Evolutionary conservation across 2,329 filamentous ascomycete genomes (phyloP).

Genomic region (Calonectria pseudoreteaudii): DNA sequence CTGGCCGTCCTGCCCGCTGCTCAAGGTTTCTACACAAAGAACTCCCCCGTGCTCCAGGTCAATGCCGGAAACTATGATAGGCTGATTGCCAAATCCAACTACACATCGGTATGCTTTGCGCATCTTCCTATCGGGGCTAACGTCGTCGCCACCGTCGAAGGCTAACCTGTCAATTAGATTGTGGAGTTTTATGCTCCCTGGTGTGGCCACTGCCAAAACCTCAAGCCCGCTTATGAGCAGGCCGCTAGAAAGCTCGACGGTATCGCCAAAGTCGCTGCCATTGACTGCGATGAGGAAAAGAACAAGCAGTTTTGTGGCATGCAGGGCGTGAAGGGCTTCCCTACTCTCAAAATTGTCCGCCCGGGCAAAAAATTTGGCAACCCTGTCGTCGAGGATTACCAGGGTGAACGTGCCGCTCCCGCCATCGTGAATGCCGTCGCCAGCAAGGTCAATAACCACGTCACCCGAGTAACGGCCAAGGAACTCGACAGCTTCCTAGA

Average conservation of each 20-base stretch:
- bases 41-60: slow-evolving; percentile 87
- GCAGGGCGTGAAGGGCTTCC: slow-evolving; percentile 94
- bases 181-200: slow-evolving; percentile 95
- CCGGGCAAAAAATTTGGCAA: slow-evolving; percentile 84
- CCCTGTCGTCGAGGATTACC: slow-evolving; percentile 90
- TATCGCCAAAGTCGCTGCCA: slow-evolving; percentile 91
- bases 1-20: slow-evolving; percentile 74
- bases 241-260: slow-evolving; percentile 90
- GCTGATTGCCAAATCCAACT: slow-evolving; percentile 87
- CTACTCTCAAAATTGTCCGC: slow-evolving; percentile 92
- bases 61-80: slow-evolving; percentile 82
- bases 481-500: slow-evolving; percentile 81
- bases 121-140: not conserved
- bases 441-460: slow-evolving; percentile 91
- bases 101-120: slow-evolving; percentile 81
- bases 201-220: slow-evolving; percentile 97
- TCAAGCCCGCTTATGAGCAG: slow-evolving; percentile 96
- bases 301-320: slow-evolving; percentile 90
- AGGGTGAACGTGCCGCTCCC: slow-evolving; percentile 85
- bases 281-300: slow-evolving; percentile 93
- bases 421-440: slow-evolving; percentile 88
- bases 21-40: slow-evolving; percentile 84
- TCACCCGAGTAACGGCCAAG: slow-evolving; percentile 83
- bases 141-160: not conserved
- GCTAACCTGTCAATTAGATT: slow-evolving; percentile 55